Evolutionary conservation across 495 filamentous ascomycete genomes (phyloP).

Genomic region (Rusavskia elegans): DNA sequence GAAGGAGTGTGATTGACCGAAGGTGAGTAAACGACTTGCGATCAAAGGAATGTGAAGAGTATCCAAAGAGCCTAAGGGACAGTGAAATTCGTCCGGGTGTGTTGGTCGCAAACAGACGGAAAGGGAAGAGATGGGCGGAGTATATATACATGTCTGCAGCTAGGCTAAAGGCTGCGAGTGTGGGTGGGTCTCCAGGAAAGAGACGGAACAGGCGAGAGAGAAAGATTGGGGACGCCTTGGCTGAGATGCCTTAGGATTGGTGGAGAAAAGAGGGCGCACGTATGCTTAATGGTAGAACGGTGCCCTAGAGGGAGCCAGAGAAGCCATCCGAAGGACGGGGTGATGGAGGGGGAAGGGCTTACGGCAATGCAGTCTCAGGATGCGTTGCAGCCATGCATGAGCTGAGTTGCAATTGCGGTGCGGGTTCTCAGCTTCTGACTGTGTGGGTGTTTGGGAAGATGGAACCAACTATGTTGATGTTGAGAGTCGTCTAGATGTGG

Average conservation of each 20-base stretch:
- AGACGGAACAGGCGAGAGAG: background rate
- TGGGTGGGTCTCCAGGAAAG: background rate
- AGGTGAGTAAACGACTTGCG: background rate
- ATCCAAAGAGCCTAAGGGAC: background rate
- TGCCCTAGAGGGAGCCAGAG: background rate
- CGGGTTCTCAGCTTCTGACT: no score
- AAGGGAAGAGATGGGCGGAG: background rate
- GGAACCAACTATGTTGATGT: no score
- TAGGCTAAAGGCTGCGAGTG: background rate
- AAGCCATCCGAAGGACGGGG: background rate
- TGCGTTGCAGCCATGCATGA: no score
- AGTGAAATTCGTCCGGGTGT: background rate
- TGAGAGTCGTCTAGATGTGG: no score
- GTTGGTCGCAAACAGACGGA: background rate
- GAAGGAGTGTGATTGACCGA: background rate
- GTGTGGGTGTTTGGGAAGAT: no score
- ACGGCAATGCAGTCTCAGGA: background rate
- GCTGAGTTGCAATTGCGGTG: no score
- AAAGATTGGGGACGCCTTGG: background rate
- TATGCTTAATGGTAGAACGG: background rate
- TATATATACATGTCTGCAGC: background rate
- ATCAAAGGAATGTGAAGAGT: background rate
- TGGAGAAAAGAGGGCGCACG: background rate
- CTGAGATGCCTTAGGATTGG: background rate
- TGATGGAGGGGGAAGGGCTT: background rate